Evolutionary conservation across 495 filamentous ascomycete genomes (phyloP).

Genomic region (Parmelia sp.): DNA sequence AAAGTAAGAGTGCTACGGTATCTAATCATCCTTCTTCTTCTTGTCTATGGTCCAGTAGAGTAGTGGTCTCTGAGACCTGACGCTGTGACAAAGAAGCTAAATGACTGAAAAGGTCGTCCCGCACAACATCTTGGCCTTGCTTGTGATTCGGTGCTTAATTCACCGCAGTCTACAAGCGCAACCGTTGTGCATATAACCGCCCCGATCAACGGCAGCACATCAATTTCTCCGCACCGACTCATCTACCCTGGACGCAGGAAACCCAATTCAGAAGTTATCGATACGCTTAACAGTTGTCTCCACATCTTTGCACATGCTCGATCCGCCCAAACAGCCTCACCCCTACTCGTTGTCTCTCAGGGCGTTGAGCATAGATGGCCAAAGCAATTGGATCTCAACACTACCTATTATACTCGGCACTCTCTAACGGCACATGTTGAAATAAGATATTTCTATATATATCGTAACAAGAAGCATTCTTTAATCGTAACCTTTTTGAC

Average conservation of each 20-base stretch:
- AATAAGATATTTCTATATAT: too few species aligned
- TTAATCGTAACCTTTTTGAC: too few species aligned
- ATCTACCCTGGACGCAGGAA: not conserved
- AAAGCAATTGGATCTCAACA: slow-evolving; percentile 5
- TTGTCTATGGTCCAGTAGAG: not conserved
- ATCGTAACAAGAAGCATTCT: too few species aligned
- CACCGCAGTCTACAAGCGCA: not conserved
- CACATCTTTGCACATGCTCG: not conserved
- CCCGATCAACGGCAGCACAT: not conserved
- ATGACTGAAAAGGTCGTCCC: not conserved
- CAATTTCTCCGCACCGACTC: not conserved
- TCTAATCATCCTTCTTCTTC: not conserved
- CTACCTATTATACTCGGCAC: not conserved
- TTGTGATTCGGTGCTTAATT: slow-evolving; percentile 2
- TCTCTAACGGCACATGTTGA: not conserved
- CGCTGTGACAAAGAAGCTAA: not conserved
- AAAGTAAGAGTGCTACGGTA: too few species aligned
- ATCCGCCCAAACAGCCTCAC: not conserved
- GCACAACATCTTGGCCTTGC: not conserved
- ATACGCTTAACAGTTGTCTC: not conserved
- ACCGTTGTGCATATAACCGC: slow-evolving; percentile 1
- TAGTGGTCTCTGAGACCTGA: too few species aligned
- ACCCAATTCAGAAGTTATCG: not conserved
- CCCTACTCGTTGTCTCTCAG: not conserved
- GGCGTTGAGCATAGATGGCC: not conserved